A percentile compares a stretch with the other conserved stretches of the same genome.
These are phyloP conservation scores for Vickermania spadyakhi DNA, from an alignment of 208 protist species.

Conservation along the genomic window DNA sequence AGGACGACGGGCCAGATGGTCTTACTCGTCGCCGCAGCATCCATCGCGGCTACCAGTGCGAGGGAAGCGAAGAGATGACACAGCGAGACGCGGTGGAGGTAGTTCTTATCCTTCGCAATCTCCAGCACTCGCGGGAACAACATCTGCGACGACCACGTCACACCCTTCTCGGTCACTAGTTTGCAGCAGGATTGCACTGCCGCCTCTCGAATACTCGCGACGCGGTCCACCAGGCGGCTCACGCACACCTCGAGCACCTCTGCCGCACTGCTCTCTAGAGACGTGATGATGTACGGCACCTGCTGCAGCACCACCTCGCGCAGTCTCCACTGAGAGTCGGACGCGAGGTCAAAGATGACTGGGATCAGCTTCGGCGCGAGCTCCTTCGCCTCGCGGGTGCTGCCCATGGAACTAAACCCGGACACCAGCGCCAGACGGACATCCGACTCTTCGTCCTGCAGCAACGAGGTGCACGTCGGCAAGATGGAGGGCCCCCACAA, in stretches of 20 bases:
- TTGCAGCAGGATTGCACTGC: constrained; percentile 77
- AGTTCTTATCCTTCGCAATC: constrained; percentile 52
- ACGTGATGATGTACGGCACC: constrained; percentile 76
- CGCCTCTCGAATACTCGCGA: constrained; percentile 75
- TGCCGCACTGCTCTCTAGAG: constrained; percentile 40
- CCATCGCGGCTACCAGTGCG: constrained; percentile 35
- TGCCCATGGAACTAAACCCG: constrained; percentile 80
- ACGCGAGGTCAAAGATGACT: constrained; percentile 64
- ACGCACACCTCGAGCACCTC: constrained; percentile 79
- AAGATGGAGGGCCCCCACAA: constrained; percentile 69
- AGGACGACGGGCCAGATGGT: constrained; percentile 54
- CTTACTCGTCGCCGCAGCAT: constrained; percentile 29
- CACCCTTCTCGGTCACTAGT: constrained; percentile 57
- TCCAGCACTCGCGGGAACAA: constrained; percentile 60
- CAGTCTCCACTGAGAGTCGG: constrained; percentile 83
- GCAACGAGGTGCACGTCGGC: constrained; percentile 67
- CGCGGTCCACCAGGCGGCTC: constrained; percentile 67
- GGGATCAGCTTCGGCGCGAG: constrained; percentile 78
- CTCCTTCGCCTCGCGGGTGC: constrained; percentile 70
- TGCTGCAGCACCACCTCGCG: constrained; percentile 78
- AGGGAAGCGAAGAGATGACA: constrained; percentile 67
- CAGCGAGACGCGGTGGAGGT: constrained; percentile 68
- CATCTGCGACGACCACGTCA: constrained; percentile 36
- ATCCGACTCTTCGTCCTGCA: constrained; percentile 69
- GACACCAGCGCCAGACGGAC: constrained; percentile 81